Base-by-base conservation (phyloP, 1,284 basidiomycete genomes). In the Microstroma glucosiphilum region DNA sequence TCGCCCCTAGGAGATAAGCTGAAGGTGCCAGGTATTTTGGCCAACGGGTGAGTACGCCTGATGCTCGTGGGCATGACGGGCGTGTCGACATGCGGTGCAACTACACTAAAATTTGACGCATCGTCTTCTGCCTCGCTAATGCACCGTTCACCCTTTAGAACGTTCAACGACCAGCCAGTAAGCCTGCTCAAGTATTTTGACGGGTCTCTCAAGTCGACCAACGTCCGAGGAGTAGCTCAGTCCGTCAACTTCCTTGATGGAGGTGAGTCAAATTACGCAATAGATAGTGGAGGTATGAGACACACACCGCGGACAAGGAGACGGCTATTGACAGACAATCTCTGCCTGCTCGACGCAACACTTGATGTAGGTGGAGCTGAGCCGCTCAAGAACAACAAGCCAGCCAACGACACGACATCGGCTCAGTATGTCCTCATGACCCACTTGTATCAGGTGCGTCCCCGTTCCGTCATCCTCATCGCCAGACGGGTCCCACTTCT, bases 241-340 rank as follows among this genome's bases (percentile, higher is more conserved):
- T 17, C 48, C 12, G 30, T 68, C 56, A 68, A 68, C 66, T 68
- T 68, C 66, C 65, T 68, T 15, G 67, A 68, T 53, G 67, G 67
- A 43, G 51, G 49, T 51, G 41, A 43, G 41, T 43, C 41, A 11
- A 11, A 11, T 11, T 43, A 43, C 41, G n/a, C n/a, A n/a, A n/a
- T n/a, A n/a, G n/a, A n/a, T n/a, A n/a, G n/a, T n/a, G n/a, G n/a
- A n/a, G n/a, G n/a, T n/a, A n/a, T n/a, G n/a, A n/a, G n/a, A n/a
- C n/a, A n/a, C n/a, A n/a, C n/a, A n/a, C n/a, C n/a, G n/a, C n/a
- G n/a, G n/a, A n/a, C n/a, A n/a, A n/a, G n/a, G n/a, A n/a, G n/a
- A n/a, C n/a, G n/a, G n/a, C n/a, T n/a, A n/a, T n/a, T n/a, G n/a
- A n/a, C n/a, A n/a, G n/a, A n/a, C n/a, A n/a, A n/a, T n/a, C n/a